Percentiles rank a stretch among this genome's conserved stretches.
Conservation (phyloP, 1,139 yeast genomes). For the Blastobotrys raffinosifermentans region DNA sequence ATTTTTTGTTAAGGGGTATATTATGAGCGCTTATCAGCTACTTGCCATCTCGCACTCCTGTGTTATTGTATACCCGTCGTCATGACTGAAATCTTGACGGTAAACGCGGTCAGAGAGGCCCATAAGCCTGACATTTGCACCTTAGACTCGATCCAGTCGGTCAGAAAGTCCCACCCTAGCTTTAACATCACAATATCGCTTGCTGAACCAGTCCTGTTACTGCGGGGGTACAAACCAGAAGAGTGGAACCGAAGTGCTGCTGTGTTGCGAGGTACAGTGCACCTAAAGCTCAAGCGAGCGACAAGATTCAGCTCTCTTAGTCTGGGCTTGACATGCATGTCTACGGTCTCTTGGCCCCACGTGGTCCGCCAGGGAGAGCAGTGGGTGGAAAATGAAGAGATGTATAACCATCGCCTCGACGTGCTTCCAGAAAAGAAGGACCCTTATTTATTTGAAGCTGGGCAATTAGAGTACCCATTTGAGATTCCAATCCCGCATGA, state of each 20-base stretch:
- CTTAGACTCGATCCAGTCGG: too few species aligned
- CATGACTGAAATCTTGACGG: too few species aligned
- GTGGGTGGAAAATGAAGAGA: not conserved
- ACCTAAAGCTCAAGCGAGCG: not conserved
- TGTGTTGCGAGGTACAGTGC: not conserved
- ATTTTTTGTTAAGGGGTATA: too few species aligned
- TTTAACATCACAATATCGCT: too few species aligned
- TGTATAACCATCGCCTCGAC: not conserved
- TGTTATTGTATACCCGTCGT: too few species aligned
- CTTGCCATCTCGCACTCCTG: too few species aligned
- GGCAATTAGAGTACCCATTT: not conserved
- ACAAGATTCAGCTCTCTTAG: not conserved
- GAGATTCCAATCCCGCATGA: not conserved
- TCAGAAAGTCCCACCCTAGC: too few species aligned
- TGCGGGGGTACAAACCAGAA: not conserved
- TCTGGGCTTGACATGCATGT: not conserved
- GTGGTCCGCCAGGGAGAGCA: not conserved
- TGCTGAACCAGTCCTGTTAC: not conserved
- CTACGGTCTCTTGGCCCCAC: not conserved
- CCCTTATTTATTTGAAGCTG: not conserved
- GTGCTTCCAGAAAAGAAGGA: not conserved
- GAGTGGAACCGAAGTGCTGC: not conserved
- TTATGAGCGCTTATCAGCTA: too few species aligned
- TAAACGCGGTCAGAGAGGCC: too few species aligned
- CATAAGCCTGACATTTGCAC: too few species aligned